Percentiles rank a stretch among this genome's conserved stretches.
phyloP scores from a whole-genome alignment of 768 basidiomycete genomes.

The Mycena capillaripes region DNA sequence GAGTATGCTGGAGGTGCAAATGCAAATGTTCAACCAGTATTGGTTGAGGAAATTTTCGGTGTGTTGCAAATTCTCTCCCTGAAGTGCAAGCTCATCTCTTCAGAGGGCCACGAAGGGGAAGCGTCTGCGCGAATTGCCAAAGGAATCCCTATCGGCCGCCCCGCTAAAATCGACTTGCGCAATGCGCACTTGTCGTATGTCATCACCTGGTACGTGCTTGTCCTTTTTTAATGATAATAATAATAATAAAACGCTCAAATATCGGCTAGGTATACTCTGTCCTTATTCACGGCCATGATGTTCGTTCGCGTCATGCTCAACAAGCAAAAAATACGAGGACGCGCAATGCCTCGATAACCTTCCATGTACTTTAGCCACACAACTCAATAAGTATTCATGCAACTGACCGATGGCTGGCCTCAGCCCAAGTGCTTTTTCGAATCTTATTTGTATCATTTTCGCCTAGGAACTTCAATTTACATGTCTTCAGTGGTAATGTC shows the following conservation, averaged over 20 bases:
- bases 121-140: conserved; percentile 68
- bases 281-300: conserved; percentile 88
- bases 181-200: conserved; percentile 97
- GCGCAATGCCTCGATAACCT: conserved; percentile 72
- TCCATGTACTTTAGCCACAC: not conserved
- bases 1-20: conserved; percentile 80
- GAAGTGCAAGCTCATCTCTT: conserved; percentile 16
- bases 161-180: conserved; percentile 87
- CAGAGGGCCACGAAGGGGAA: conserved; percentile 91
- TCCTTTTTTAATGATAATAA: conserved; percentile 3
- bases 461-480: no score
- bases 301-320: conserved; percentile 76
- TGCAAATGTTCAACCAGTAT: conserved; percentile 86
- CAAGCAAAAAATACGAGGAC: conserved; percentile 62
- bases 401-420: no score
- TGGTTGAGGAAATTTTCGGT: conserved; percentile 95
- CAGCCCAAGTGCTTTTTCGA: no score
- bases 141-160: conserved; percentile 89
- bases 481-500: no score
- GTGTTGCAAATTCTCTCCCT: conserved; percentile 40
- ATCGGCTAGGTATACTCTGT: conserved; percentile 85
- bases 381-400: not conserved
- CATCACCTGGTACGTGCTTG: conserved; percentile 82
- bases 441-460: no score
- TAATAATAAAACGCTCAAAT: no score